Base-by-base conservation (phyloP, 2,329 filamentous ascomycete genomes). In the Pseudomassariella vexata region DNA sequence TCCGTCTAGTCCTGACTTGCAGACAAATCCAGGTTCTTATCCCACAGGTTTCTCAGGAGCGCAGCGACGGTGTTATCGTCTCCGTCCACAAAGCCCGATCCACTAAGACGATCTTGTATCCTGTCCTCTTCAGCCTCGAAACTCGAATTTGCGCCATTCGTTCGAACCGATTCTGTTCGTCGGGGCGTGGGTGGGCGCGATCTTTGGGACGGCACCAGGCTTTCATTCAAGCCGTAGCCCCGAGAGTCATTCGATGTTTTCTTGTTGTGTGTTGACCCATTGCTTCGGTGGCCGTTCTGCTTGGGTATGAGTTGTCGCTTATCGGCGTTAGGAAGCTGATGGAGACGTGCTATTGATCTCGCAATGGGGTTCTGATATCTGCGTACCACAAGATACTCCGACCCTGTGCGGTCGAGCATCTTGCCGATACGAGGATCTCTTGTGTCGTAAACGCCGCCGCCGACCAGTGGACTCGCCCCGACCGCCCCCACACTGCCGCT, bases 361-460 rank as follows among this genome's bases (percentile, higher is more conserved):
- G 72, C 75, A 12, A 86, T 67, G 0, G 82, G 80, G 45, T 85
- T 83, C 47, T 84, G 79, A 49, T 82, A 82, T 26, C 82, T 68
- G 33, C 81, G 71, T 20, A 87, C 79, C 7, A 85, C 81, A n/a
- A 79, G 67, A 52, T 85, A 86, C 49, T 86, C 82, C 56, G 82
- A 73, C 11, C 77, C 78, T 1, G 81, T 82, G 28, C 78, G 70
- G 51, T 85, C 81, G 33, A 85, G 69, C 29, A 82, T 68, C 50
- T 76, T 73, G 46, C 70, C 66, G 18, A 84, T 67, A 5, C 80
- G 69, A 2, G 79, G 79, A 46, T 85, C 79, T 11, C 70, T 60
- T 28, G 68, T 66, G 36, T 78, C 75, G 38, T 73, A 76, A n/a
- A 66, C 68, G 5, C 66, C 64, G 3, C 67, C 70, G 8, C 70